Evolutionary conservation across 106 monocot species (phyloP).

Genomic region (Triglochin maritima): DNA sequence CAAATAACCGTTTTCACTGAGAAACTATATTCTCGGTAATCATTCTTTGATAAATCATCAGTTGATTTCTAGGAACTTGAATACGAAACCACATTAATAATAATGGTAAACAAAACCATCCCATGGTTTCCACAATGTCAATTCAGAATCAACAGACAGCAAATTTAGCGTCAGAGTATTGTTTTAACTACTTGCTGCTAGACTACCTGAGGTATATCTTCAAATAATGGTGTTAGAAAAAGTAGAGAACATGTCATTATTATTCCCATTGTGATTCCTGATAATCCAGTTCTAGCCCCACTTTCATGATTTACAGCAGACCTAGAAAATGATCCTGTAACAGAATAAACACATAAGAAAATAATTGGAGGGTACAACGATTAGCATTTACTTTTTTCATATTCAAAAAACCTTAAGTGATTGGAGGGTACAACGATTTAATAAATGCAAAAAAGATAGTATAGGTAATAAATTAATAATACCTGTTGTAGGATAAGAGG

Average conservation of each 20-base stretch:
- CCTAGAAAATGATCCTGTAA: constrained; percentile 91
- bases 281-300: constrained; percentile 86
- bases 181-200: neutral
- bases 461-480: constrained; percentile 4
- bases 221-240: constrained; percentile 91
- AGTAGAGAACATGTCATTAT: constrained; percentile 86
- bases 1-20: too few relatives aligned
- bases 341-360: neutral
- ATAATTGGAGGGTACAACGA: neutral
- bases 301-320: constrained; percentile 99
- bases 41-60: too few relatives aligned
- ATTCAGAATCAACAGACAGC: neutral
- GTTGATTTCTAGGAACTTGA: too few relatives aligned
- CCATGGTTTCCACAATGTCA: too few relatives aligned
- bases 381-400: neutral
- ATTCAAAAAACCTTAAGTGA: neutral
- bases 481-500: constrained; percentile 88
- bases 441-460: neutral
- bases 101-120: too few relatives aligned
- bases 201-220: constrained; percentile 87
- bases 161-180: neutral
- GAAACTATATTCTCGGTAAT: too few relatives aligned
- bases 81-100: too few relatives aligned
- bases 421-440: neutral
- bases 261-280: constrained; percentile 83